phyloP scores from a whole-genome alignment of 352 stramenopile genomes.

The Globisporangium viniferum region DNA sequence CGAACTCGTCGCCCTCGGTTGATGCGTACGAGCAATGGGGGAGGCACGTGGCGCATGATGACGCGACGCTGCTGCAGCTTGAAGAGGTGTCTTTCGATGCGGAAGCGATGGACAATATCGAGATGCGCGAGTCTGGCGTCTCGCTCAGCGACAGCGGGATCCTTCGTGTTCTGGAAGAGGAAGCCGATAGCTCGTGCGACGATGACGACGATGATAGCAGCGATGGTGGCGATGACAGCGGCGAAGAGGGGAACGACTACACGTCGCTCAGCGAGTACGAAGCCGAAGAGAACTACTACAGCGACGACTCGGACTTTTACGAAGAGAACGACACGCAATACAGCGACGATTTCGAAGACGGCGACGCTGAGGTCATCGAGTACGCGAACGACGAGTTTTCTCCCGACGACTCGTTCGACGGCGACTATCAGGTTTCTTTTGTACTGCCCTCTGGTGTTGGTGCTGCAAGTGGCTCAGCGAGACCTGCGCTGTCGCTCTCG shows the following conservation, averaged over 20 bases:
- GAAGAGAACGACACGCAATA: slow-evolving; percentile 68
- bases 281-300: slow-evolving; percentile 84
- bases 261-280: slow-evolving; percentile 75
- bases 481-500: slow-evolving; percentile 11
- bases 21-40: slow-evolving; percentile 21
- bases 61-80: slow-evolving; percentile 17
- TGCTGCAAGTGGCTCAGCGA: neutral
- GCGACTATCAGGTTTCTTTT: neutral
- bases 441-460: neutral
- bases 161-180: slow-evolving; percentile 22
- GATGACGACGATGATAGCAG: slow-evolving; percentile 25
- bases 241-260: slow-evolving; percentile 47
- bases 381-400: slow-evolving; percentile 70
- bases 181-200: slow-evolving; percentile 48
- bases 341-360: slow-evolving; percentile 82
- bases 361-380: slow-evolving; percentile 74
- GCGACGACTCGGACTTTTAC: slow-evolving; percentile 72
- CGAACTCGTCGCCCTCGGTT: neutral
- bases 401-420: slow-evolving; percentile 25
- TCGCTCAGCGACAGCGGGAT: slow-evolving; percentile 21
- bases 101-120: slow-evolving; percentile 20
- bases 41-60: slow-evolving; percentile 17
- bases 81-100: slow-evolving; percentile 13
- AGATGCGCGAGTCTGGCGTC: slow-evolving; percentile 47
- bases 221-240: slow-evolving; percentile 23